These are phyloP conservation scores for Haberlea rhodopensis DNA, from an alignment of 257 asterid species.

Conservation along the genomic window DNA sequence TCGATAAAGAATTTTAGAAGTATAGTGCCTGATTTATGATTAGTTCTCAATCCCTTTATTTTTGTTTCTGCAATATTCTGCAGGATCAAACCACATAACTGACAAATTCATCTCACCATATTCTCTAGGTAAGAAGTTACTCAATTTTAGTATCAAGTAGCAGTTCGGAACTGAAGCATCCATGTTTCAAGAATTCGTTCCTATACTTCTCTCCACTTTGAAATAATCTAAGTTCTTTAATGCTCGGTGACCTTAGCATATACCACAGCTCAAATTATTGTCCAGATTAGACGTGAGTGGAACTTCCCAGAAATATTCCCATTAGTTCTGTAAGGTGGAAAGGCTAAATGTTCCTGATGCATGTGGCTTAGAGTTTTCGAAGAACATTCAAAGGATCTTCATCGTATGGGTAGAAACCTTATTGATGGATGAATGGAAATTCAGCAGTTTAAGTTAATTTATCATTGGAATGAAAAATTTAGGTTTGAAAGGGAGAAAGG, in stretches of 20 bases:
- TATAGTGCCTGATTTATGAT: too few species aligned
- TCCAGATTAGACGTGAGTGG: background rate
- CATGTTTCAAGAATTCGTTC: too few species aligned
- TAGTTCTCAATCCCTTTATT: too few species aligned
- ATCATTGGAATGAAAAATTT: background rate
- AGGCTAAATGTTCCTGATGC: background rate
- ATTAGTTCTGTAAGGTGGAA: background rate
- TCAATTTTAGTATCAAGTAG: too few species aligned
- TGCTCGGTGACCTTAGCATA: background rate
- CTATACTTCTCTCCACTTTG: background rate
- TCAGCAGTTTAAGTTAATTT: background rate
- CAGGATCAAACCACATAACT: background rate
- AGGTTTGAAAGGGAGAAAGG: too few species aligned
- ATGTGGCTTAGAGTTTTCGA: background rate
- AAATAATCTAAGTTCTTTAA: background rate
- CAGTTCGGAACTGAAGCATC: too few species aligned
- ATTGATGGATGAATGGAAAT: background rate
- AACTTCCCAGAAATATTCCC: background rate
- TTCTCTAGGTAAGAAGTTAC: too few species aligned
- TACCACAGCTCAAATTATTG: background rate
- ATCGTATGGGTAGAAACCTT: background rate
- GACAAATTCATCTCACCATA: background rate
- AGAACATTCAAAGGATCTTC: background rate
- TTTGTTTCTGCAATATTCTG: background rate
- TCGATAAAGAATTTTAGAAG: too few species aligned